Evolutionary conservation across 2,329 filamentous ascomycete genomes (phyloP).

Genomic region (Diaporthe ilicicola): DNA sequence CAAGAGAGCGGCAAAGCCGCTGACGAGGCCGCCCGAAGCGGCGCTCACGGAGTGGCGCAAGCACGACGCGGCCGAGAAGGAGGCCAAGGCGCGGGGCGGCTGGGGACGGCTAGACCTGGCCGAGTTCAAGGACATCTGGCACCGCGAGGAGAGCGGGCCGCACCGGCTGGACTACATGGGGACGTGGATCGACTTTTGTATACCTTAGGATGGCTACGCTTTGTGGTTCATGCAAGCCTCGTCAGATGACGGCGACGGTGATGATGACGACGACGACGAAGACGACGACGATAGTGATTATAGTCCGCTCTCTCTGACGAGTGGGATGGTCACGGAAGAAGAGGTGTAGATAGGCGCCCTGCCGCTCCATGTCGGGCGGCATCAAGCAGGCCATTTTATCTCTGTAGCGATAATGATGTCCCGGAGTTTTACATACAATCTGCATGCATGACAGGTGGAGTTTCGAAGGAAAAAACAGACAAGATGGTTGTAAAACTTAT

Average conservation of each 20-base stretch:
- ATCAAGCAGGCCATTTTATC: not conserved
- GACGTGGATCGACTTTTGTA: constrained; percentile 88
- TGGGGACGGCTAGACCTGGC: constrained; percentile 79
- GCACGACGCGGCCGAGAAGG: constrained; percentile 72
- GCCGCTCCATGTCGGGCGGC: not conserved
- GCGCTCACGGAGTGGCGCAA: constrained; percentile 59
- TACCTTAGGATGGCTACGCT: constrained; percentile 54
- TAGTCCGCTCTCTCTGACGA: not conserved
- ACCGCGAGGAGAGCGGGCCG: constrained; percentile 67
- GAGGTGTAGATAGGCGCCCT: not conserved
- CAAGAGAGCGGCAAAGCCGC: constrained; percentile 33
- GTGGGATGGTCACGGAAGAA: not conserved
- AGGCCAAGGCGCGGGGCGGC: constrained; percentile 77
- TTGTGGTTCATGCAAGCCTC: not conserved
- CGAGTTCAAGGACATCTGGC: constrained; percentile 83
- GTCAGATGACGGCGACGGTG: not conserved
- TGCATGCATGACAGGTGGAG: constrained; percentile 1
- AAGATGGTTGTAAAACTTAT: not conserved
- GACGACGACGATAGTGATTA: not conserved
- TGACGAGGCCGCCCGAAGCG: constrained; percentile 37
- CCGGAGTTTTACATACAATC: not conserved
- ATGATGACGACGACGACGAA: not conserved
- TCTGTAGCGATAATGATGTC: not conserved
- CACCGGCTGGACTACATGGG: constrained; percentile 82
- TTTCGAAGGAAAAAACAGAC: not conserved